phyloP scores from a whole-genome alignment of 2,329 filamentous ascomycete species.

The Dactylellina cionopaga region DNA sequence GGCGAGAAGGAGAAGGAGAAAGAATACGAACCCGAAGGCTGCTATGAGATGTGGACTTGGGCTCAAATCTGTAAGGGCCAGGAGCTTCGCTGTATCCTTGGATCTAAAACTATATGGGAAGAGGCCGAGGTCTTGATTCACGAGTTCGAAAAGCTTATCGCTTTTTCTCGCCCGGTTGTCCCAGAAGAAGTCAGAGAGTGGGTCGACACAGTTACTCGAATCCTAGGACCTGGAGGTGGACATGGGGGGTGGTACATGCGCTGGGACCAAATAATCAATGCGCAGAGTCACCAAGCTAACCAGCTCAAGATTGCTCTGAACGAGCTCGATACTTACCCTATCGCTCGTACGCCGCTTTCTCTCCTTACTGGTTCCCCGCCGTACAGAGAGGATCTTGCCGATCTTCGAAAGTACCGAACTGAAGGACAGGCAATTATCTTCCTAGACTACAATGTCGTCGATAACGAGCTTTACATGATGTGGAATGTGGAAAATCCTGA shows the following conservation, averaged over 20 bases:
- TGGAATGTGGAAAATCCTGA: constrained; percentile 30
- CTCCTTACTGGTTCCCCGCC: constrained; percentile 7
- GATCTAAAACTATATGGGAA: constrained; percentile 28
- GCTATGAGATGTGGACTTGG: constrained; percentile 22
- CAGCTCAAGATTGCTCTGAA: neutral
- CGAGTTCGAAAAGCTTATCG: constrained; percentile 25
- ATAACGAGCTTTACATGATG: constrained; percentile 13
- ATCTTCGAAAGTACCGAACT: constrained; percentile 1
- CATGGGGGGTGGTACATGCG: constrained; percentile 11
- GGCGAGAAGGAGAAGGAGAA: constrained; percentile 18
- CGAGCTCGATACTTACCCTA: neutral
- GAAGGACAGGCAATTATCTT: constrained; percentile 11
- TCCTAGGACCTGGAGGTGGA: constrained; percentile 2
- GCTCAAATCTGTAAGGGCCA: constrained; percentile 12
- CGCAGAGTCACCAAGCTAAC: neutral
- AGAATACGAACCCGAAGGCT: constrained; percentile 54
- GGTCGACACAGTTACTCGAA: neutral
- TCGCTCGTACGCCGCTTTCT: neutral
- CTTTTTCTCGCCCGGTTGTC: neutral
- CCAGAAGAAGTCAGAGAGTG: neutral
- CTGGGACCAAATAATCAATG: neutral
- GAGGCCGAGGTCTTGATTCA: constrained; percentile 12
- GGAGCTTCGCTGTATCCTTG: constrained; percentile 18
- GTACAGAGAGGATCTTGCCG: constrained; percentile 4
- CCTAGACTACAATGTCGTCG: constrained; percentile 16